Conservation (phyloP, 1,284 basidiomycete genomes). For the Peniophora sp. region DNA sequence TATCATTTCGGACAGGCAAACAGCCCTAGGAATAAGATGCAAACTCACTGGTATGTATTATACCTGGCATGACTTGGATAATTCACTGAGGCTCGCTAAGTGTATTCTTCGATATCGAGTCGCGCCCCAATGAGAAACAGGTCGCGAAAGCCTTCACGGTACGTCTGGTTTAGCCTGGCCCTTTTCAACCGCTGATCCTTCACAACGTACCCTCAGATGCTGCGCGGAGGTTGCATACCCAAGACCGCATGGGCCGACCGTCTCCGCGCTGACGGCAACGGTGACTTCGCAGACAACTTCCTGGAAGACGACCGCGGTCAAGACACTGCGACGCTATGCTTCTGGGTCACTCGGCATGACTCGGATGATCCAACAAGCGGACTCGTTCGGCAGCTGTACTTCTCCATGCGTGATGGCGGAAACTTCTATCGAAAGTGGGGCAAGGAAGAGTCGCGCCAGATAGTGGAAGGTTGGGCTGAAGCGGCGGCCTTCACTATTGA, state of each 20-base stretch:
- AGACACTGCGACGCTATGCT: slow-evolving; percentile 14
- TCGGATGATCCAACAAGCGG: slow-evolving; percentile 8
- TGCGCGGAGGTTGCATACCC: slow-evolving; percentile 18
- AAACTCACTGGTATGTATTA: slow-evolving; percentile 13
- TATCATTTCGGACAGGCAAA: slow-evolving; percentile 14
- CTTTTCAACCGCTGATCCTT: too few species aligned
- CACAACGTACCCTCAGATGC: slow-evolving; percentile 13
- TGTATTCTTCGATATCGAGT: slow-evolving; percentile 15
- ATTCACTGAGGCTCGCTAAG: slow-evolving; percentile 4
- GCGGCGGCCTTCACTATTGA: neutral
- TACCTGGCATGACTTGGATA: too few species aligned
- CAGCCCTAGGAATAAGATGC: slow-evolving; percentile 6
- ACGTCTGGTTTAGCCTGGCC: too few species aligned
- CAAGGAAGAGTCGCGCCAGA: neutral
- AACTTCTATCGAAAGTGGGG: neutral
- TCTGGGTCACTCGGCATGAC: too few species aligned
- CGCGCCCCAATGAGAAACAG: slow-evolving; percentile 2
- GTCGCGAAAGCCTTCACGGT: too few species aligned
- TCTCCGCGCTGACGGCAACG: slow-evolving; percentile 10
- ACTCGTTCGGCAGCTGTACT: neutral
- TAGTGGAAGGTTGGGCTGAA: neutral
- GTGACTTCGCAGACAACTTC: slow-evolving; percentile 13
- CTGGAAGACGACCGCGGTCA: slow-evolving; percentile 15
- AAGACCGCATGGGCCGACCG: slow-evolving; percentile 14
- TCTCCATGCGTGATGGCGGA: neutral